phyloP scores from a whole-genome alignment of 331 rosid species.

The Quercus phellos region DNA sequence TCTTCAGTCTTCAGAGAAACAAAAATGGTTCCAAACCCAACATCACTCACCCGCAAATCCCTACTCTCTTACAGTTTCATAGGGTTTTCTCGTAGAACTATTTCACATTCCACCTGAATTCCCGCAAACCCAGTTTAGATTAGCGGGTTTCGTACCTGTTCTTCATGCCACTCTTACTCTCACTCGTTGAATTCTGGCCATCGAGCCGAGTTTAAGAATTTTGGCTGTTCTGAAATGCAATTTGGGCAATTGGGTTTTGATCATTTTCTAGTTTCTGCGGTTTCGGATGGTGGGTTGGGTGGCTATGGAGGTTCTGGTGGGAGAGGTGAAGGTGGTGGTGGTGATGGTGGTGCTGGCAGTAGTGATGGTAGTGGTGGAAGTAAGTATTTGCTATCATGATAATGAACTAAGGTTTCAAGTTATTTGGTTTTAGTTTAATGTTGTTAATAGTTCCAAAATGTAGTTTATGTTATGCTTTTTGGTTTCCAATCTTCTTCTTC shows the following conservation, averaged over 20 bases:
- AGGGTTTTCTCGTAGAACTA: slow-evolving; percentile 17
- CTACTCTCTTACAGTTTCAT: slow-evolving; percentile 22
- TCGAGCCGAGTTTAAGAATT: too few relatives aligned
- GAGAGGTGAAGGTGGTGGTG: slow-evolving; percentile 19
- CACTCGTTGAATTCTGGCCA: too few relatives aligned
- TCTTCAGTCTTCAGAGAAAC: background rate
- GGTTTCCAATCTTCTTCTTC: background rate
- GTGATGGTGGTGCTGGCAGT: background rate
- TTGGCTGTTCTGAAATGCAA: background rate
- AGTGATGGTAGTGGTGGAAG: background rate
- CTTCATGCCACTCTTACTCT: background rate
- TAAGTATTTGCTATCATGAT: too few relatives aligned
- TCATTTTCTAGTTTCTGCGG: slow-evolving; percentile 37
- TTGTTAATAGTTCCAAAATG: background rate
- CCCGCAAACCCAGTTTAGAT: slow-evolving; percentile 16
- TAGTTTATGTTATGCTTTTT: background rate
- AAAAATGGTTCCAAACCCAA: slow-evolving; percentile 29
- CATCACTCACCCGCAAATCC: slow-evolving; percentile 29
- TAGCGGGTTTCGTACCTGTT: slow-evolving; percentile 12
- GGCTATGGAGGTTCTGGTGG: slow-evolving; percentile 51
- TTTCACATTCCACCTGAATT: slow-evolving; percentile 11
- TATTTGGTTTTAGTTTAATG: background rate
- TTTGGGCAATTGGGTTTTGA: background rate
- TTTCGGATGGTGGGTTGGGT: slow-evolving; percentile 37
- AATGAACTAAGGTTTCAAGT: too few relatives aligned